Conservation (phyloP, 2,329 filamentous ascomycete genomes). For the Botryosphaeria dothidea region DNA sequence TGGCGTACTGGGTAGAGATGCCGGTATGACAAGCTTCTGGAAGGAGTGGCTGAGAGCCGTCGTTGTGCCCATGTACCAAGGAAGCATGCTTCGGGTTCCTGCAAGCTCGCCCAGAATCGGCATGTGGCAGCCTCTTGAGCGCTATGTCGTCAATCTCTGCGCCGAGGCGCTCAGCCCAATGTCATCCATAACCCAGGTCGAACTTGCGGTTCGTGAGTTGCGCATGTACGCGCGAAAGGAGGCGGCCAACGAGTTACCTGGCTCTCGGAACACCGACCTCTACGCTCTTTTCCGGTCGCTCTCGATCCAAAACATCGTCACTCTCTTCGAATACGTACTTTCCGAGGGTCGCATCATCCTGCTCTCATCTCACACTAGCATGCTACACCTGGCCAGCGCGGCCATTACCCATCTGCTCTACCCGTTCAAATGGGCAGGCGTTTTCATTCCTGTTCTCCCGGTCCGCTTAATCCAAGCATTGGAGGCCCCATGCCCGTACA, state of each 20-base stretch:
- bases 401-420: constrained; percentile 86
- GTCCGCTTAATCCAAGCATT: constrained; percentile 85
- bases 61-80: constrained; percentile 93
- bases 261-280: constrained; percentile 86
- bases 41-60: constrained; percentile 97
- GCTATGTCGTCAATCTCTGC: constrained; percentile 95
- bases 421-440: constrained; percentile 88
- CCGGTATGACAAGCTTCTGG: constrained; percentile 86
- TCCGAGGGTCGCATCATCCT: constrained; percentile 95
- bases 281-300: constrained; percentile 90
- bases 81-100: constrained; percentile 77
- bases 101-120: constrained; percentile 87
- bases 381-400: constrained; percentile 90
- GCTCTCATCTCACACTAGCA: constrained; percentile 90
- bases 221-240: constrained; percentile 92
- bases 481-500: constrained; percentile 94
- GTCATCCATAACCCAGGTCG: constrained; percentile 92
- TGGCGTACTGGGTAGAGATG: constrained; percentile 85
- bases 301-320: constrained; percentile 88
- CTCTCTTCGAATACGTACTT: constrained; percentile 89
- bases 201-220: constrained; percentile 84
- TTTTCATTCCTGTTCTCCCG: constrained; percentile 90
- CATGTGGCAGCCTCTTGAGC: constrained; percentile 93
- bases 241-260: constrained; percentile 87
- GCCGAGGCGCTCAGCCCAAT: constrained; percentile 91